These are phyloP conservation scores for Colletotrichum ledebouriae DNA, from an alignment of 2,329 filamentous ascomycete species.

Conservation along the genomic window DNA sequence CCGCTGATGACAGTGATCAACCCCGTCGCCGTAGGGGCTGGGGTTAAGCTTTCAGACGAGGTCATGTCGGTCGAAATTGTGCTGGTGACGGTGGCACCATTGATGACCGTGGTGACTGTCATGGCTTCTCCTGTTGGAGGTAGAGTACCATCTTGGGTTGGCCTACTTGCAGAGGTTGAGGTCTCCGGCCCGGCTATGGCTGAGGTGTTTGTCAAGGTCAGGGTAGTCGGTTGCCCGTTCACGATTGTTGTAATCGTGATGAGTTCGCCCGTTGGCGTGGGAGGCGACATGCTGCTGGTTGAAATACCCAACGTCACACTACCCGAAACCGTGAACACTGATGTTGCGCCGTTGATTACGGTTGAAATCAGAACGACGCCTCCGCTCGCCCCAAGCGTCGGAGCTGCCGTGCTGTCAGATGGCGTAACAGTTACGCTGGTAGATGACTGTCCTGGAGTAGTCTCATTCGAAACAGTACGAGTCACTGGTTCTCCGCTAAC, in stretches of 20 bases:
- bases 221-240: background rate
- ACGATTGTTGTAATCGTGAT: background rate
- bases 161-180: background rate
- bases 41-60: background rate
- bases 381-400: background rate
- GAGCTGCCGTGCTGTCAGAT: background rate
- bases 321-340: background rate
- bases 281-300: background rate
- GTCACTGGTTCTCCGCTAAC: background rate
- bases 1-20: conserved; percentile 14
- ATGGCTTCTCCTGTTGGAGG: background rate
- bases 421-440: background rate
- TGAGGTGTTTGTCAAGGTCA: background rate
- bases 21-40: background rate
- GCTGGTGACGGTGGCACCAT: background rate
- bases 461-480: background rate
- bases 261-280: background rate
- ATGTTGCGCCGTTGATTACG: background rate
- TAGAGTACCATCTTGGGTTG: background rate
- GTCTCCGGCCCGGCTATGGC: fast-evolving
- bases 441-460: background rate
- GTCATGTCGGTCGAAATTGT: conserved; percentile 2
- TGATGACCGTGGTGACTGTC: background rate
- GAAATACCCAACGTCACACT: background rate
- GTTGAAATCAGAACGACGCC: background rate